Base-by-base conservation (phyloP, 768 basidiomycete species). In the Boletus sp. region DNA sequence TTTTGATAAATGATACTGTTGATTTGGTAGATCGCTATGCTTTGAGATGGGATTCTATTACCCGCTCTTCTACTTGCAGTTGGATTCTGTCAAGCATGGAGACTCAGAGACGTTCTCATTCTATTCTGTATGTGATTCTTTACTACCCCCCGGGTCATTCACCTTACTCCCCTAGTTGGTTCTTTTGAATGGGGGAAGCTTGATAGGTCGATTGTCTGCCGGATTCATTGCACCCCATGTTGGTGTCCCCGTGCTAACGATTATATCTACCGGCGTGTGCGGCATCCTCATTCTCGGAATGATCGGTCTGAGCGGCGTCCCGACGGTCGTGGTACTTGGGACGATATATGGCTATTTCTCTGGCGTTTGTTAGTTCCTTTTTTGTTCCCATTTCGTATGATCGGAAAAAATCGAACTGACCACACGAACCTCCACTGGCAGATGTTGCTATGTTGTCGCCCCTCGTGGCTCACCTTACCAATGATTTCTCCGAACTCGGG, bases 41-140 rank as follows among this genome's bases (percentile, higher is more conserved):
- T 72, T 75, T 15, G 64, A 76, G 6, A 61, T 66, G 1, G 79
- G 77, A 3, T 62, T 81, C 32, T 83, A 75, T 54, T 81, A 76
- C 44, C 82, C 83, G 0, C 72, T 82, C 15, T 85, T 83, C 67
- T 85, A 81, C 64, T 60, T 85, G 7, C 84, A 86, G 57, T 66
- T 85, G 11, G 77, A 81, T 55, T 75, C 83, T 0, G 72, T 81
- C 30, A 68, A 73, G 48, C 81, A 81, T 52, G 77, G 78, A 1
- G 73, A 82, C 40, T 66, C 71, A 17, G 65, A 75, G 8, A 71
- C 65, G n/a, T 70, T 86, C 7, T 80, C 84, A 1, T 85, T 86
- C 58, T 84, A 84, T 55, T 78, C 77, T 33, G 84, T 84, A 54
- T 9, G 67, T 52, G 24, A 55, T 9, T 33, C 10, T 3, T 24